Evolutionary conservation across 805 yeast species (phyloP).

Genomic region (Pichia insulana): DNA sequence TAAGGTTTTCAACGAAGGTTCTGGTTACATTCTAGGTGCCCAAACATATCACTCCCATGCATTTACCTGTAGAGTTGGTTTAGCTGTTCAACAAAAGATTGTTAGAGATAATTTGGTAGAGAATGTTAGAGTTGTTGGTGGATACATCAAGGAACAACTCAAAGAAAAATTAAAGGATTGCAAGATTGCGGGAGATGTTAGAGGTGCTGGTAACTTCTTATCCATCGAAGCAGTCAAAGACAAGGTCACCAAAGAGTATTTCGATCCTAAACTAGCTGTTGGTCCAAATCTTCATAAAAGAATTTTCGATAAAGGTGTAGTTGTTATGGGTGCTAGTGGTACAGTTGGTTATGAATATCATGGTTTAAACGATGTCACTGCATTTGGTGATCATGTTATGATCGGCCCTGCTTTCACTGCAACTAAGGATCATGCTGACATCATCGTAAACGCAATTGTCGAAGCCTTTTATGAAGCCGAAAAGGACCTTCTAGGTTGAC

Average conservation of each 20-base stretch:
- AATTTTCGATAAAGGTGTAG: slow-evolving; percentile 39
- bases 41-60: slow-evolving; percentile 44
- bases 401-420: slow-evolving; percentile 40
- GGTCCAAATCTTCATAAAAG: slow-evolving; percentile 28
- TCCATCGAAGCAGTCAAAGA: slow-evolving; percentile 49
- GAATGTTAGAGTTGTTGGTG: slow-evolving; percentile 38
- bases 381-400: slow-evolving; percentile 37
- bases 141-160: slow-evolving; percentile 32
- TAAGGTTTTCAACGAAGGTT: slow-evolving; percentile 30
- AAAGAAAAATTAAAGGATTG: slow-evolving; percentile 28
- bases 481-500: slow-evolving; percentile 14
- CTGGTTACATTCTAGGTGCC: slow-evolving; percentile 34
- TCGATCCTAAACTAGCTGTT: slow-evolving; percentile 29
- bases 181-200: slow-evolving; percentile 45
- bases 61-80: slow-evolving; percentile 37
- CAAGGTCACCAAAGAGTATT: slow-evolving; percentile 41
- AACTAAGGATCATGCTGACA: slow-evolving; percentile 34
- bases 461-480: slow-evolving; percentile 34
- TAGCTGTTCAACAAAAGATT: slow-evolving; percentile 39
- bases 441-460: slow-evolving; percentile 31
- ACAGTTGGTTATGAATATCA: slow-evolving; percentile 22
- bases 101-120: slow-evolving; percentile 25
- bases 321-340: slow-evolving; percentile 40
- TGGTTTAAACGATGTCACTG: slow-evolving; percentile 23
- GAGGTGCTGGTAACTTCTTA: slow-evolving; percentile 59